Evolutionary conservation across 805 yeast species (phyloP).

Genomic region (Ogataea trehalophila): DNA sequence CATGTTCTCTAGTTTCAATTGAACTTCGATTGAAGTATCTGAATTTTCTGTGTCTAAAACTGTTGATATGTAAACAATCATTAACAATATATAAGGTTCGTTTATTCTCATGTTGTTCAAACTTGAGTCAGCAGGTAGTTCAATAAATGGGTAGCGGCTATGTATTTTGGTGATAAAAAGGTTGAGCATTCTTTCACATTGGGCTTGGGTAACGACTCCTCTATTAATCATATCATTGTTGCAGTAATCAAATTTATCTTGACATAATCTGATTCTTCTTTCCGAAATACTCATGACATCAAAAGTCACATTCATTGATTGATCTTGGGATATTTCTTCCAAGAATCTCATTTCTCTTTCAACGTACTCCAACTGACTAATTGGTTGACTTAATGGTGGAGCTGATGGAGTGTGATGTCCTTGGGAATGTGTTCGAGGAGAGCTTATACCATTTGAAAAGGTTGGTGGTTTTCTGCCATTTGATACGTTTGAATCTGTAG

Average conservation of each 20-base stretch:
- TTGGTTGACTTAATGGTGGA: background rate
- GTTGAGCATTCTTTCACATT: slow-evolving; percentile 52
- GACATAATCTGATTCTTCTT: slow-evolving; percentile 32
- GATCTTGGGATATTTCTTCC: slow-evolving; percentile 29
- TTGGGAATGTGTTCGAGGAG: no score
- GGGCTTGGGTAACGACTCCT: slow-evolving; percentile 53
- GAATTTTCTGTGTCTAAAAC: slow-evolving; percentile 30
- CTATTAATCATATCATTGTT: slow-evolving; percentile 47
- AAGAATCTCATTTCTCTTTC: slow-evolving; percentile 38
- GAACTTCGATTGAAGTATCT: slow-evolving; percentile 33
- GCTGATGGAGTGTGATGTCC: background rate
- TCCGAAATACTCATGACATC: slow-evolving; percentile 43
- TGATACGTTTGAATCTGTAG: no score
- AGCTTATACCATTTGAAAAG: no score
- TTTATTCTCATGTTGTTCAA: slow-evolving; percentile 44
- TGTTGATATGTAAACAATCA: slow-evolving; percentile 60
- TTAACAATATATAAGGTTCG: slow-evolving; percentile 58
- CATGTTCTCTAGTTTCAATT: slow-evolving; percentile 46
- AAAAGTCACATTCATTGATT: slow-evolving; percentile 40
- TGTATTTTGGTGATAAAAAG: slow-evolving; percentile 46
- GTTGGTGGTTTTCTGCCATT: no score
- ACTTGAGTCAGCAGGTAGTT: slow-evolving; percentile 39
- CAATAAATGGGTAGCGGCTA: slow-evolving; percentile 52
- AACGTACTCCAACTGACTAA: slow-evolving; percentile 25
- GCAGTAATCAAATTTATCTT: slow-evolving; percentile 16